Evolutionary conservation across 192 early-diverging fungal species (phyloP).

Genomic region (Entophlyctis luteolus): DNA sequence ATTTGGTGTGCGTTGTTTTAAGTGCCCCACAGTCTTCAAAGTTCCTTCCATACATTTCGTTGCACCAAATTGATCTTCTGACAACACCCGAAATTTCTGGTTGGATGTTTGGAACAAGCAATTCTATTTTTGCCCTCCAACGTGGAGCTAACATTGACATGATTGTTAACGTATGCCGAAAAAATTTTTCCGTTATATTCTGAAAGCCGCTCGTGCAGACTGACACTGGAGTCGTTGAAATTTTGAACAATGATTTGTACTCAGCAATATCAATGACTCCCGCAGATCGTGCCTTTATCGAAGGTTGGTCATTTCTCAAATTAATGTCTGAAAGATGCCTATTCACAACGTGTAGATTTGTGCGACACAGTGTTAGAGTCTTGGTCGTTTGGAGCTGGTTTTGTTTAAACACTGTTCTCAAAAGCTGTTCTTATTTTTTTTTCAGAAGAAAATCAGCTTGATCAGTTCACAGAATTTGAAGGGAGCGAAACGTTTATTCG

Average conservation of each 20-base stretch:
- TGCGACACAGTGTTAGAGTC: conserved; percentile 22
- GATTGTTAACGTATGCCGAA: conserved; percentile 11
- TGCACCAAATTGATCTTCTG: conserved; percentile 18
- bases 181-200: no score
- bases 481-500: conserved; percentile 16
- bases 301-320: conserved; percentile 1
- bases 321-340: neutral
- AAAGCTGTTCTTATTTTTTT: neutral
- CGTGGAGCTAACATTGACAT: conserved; percentile 15
- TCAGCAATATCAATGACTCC: neutral
- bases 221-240: conserved; percentile 20
- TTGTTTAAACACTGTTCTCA: neutral
- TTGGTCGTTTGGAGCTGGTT: neutral
- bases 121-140: conserved; percentile 18
- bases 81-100: conserved; percentile 4
- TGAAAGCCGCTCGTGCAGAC: neutral
- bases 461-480: conserved; percentile 16
- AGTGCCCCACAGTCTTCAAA: neutral
- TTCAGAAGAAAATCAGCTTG: conserved; percentile 2
- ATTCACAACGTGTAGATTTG: neutral
- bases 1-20: neutral
- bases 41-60: conserved; percentile 17
- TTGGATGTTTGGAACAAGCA: conserved; percentile 15
- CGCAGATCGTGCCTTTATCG: conserved; percentile 21
- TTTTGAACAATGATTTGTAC: conserved; percentile 1